Base-by-base conservation (phyloP, 2,329 filamentous ascomycete genomes). In the Hymenotorrendiella dingleyae region DNA sequence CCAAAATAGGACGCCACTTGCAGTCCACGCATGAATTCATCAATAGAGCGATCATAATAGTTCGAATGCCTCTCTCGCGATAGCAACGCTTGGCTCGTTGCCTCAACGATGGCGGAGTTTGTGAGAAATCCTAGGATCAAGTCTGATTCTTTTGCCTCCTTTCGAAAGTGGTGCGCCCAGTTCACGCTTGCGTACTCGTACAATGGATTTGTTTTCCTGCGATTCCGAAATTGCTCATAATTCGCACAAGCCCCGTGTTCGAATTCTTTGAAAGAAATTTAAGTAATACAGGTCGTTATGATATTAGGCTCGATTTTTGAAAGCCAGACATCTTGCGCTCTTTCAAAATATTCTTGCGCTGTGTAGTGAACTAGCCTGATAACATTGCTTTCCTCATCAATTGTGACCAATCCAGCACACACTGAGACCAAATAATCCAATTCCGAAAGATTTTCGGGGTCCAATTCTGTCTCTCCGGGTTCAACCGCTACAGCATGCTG, bases 401-500 rank as follows among this genome's bases (percentile, higher is more conserved):
- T 42, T 11, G 43, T 53, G 21, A 61, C 53, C 26, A 62, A 45
- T 6, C 57, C 55, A 35, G 44, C 49, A 34, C 57, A 62, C 5
- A 54, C 46, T 26, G 48, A 48, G 4, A 54, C 34, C 17, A 54
- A 48, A 14, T 49, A 41, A 43, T 48, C 46, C n/a, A 52, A 29
- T 1, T 53, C 33, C 33, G 62, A 47, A 0, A 70, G 16, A 16
- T 66, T 64, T 0, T 67, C 60, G 34, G 59, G 17, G 4, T 70
- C 62, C 9, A 71, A 37, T 1, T 54, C 42, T 0, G 36, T 0
- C 2, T 52, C 30, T 0, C 48, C 59, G 2, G 39, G 1, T 28
- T 67, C 61, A 0, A 68, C 52, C 0, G 64, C 68, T 11, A 75
- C 58, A 0, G 68, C 69, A 46, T 72, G 60, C 37, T 62, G 60